Base-by-base conservation (phyloP, 371 early-diverging fungal genomes). In the Mortierella sp. region DNA sequence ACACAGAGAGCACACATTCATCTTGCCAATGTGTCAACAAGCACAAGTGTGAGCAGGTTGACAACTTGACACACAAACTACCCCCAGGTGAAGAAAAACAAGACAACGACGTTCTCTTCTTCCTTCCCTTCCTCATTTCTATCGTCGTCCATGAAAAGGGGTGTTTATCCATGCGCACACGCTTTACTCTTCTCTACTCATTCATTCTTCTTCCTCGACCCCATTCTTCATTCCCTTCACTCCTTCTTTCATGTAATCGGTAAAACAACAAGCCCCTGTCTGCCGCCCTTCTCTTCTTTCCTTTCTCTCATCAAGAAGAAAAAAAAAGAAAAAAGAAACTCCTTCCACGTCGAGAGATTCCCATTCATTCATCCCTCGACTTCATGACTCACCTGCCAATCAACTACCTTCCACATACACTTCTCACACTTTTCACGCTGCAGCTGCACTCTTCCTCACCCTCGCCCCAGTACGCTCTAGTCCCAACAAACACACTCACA, bases 201-300 rank as follows among this genome's bases (percentile, higher is more conserved):
- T 16, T 28, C 31, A 14, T 7, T 28, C 60, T 60, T 28, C 28
- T 14, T n/a, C n/a, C 26, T 44, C 8, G 10, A 21, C 3, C 42
- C 45, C 42, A 26, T 24, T 3, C 54, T 10, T 54, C 42, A 73
- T 24, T 34, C 73, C 21, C 72, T 16, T 34, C 52, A 24, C 34
- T 34, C 48, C 28, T 74, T 50, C 58, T 47, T 11, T 44, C 74
- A 34, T 31, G 28, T n/a, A 70, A 58, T 50, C 74, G 74, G 52
- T 65, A 24, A 24, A 31, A 8, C 2, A 24, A 26, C n/a, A 31
- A 16, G 11, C 65, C 13, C 65, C 38, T 14, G 13, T 31, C 34
- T n/a, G 8, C 11, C 65, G 14, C 47, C 24, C 24, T 45, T 10
- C 42, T 5, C 52, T n/a, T 38, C 42, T 5, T 38, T 38, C 31